Percentiles rank a stretch among this genome's conserved stretches.
These are phyloP conservation scores for Raphanus raphanistrum DNA, from an alignment of 345 rosid genomes.

Conservation along the genomic window DNA sequence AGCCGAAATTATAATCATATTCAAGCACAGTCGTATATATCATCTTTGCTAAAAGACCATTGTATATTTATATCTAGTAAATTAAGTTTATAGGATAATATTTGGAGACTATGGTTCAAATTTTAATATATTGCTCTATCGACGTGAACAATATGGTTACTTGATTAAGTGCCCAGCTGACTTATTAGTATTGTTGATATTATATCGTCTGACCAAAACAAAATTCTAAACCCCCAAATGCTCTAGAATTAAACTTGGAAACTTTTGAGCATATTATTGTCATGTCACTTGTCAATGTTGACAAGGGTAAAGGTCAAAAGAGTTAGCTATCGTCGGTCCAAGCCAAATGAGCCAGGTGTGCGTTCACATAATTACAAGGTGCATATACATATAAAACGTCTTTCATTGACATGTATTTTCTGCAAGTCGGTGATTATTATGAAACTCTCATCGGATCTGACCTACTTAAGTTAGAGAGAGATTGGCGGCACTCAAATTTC, in stretches of 20 bases:
- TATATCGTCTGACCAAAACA: slow-evolving; percentile 20
- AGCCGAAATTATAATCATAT: background rate
- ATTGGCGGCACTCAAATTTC: background rate
- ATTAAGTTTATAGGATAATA: background rate
- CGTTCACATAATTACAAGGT: background rate
- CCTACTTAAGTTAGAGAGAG: slow-evolving; percentile 2
- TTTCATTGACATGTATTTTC: slow-evolving; percentile 7
- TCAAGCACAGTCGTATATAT: background rate
- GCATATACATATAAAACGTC: background rate
- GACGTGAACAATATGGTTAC: background rate
- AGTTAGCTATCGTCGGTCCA: slow-evolving; percentile 42
- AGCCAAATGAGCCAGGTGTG: slow-evolving; percentile 32
- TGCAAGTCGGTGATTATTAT: background rate
- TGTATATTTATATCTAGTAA: background rate
- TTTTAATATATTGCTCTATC: background rate
- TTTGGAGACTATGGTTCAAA: background rate
- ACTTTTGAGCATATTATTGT: slow-evolving; percentile 8
- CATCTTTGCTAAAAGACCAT: background rate
- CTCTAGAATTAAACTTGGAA: background rate
- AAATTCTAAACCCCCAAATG: slow-evolving; percentile 9
- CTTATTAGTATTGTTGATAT: background rate
- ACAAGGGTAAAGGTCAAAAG: slow-evolving; percentile 29
- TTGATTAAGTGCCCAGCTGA: background rate
- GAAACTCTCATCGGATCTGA: background rate
- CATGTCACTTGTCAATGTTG: slow-evolving; percentile 30